These are phyloP conservation scores for Pseudohalonectria lignicola DNA, from an alignment of 2,329 filamentous ascomycete genomes.

Conservation along the genomic window DNA sequence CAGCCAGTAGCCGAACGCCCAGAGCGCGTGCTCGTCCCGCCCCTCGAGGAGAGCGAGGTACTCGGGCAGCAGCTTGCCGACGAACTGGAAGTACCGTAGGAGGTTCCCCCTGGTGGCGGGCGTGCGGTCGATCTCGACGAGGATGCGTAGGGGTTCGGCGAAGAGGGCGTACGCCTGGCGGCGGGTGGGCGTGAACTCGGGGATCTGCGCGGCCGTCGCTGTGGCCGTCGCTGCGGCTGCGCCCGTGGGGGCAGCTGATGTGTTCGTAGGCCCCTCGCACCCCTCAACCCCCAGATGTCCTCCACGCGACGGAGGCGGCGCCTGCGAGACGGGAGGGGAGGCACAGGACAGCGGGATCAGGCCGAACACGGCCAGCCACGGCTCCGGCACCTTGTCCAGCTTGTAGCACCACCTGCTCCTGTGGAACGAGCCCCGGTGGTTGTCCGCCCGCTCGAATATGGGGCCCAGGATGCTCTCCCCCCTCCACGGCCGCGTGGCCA, in stretches of 20 bases:
- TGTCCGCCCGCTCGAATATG: slow-evolving; percentile 9
- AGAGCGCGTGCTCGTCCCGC: slow-evolving; percentile 11
- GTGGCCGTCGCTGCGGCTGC: slow-evolving; percentile 1
- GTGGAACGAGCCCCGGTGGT: slow-evolving; percentile 8
- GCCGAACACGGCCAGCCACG: slow-evolving; percentile 10
- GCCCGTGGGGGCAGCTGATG: too few relatives aligned
- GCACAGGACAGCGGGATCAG: background rate
- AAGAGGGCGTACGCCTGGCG: slow-evolving; percentile 8
- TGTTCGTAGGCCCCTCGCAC: too few relatives aligned
- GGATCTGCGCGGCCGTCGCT: background rate
- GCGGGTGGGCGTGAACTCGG: background rate
- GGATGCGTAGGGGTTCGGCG: slow-evolving; percentile 9
- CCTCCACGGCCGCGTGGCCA: slow-evolving; percentile 8
- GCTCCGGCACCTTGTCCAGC: slow-evolving; percentile 7
- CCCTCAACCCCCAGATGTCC: too few relatives aligned
- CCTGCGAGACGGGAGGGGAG: background rate
- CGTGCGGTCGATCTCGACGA: slow-evolving; percentile 8
- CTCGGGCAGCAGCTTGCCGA: slow-evolving; percentile 8
- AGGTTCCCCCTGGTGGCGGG: slow-evolving; percentile 6
- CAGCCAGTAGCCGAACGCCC: slow-evolving; percentile 15
- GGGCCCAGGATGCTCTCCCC: slow-evolving; percentile 6
- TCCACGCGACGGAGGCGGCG: too few relatives aligned
- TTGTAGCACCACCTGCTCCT: slow-evolving; percentile 9
- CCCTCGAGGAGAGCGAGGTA: slow-evolving; percentile 8
- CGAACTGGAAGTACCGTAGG: slow-evolving; percentile 11